Evolutionary conservation across 768 basidiomycete species (phyloP), one percentile per base, ranked within the genome.

Genomic region (Mycena vitilis): DNA sequence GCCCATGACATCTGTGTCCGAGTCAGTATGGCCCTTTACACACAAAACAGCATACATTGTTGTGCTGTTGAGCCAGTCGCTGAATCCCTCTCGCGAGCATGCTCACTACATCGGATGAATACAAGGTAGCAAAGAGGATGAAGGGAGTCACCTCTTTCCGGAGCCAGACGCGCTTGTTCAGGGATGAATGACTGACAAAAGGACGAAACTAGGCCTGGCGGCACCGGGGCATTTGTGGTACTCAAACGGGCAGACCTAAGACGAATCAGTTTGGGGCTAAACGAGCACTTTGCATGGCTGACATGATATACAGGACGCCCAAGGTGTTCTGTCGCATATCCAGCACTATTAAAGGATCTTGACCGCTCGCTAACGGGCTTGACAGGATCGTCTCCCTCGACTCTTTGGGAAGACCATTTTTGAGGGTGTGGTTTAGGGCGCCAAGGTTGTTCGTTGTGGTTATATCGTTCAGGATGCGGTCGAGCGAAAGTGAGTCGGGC

Each of bases 261-360:
- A 25, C 12, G 23, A 12, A 40, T 36, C 12, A 55, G 22, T n/a
- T 48, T 51, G 23, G 38, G 59, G 9, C 10, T 36, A 4, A 2
- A 30, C 45, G 16, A n/a, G 22, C 2, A 16, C 6, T 20, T 9
- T 1, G 52, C 38, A 10, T 37, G 47, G 82, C 91, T 79, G 71
- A 94, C 93, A 95, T 75, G 51, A 95, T 92, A 72, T 89, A 91
- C 48, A 95, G 77, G 48, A 88, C 84, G 0, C 88, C 91, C 4
- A 95, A 76, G 1, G 92, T 90, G 75, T 93, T 86, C 37, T 73
- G 74, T 37, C 80, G 77, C 30, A 88, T 77, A 73, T 90, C 85
- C 42, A 95, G 78, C 11, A 91, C 75, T 4, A 78, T 63, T 58
- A 95, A 74, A 11, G 94, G 94, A 76, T 95, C 93, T 70, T 89